Conservation (phyloP, 106 monocot genomes). For the Gastrodia elata region DNA sequence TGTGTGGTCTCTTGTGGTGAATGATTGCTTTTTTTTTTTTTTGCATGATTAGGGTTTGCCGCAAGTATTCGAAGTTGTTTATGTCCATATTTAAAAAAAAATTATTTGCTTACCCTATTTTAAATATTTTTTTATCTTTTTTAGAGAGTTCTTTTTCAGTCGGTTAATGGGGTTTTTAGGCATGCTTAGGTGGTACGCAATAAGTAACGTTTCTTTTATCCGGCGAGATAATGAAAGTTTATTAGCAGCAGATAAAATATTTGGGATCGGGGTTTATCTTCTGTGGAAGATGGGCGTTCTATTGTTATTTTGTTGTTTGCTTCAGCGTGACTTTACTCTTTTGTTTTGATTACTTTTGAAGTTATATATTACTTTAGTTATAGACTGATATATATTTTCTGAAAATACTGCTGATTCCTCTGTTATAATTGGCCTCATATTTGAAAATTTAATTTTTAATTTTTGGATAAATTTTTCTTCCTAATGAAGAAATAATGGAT, state of each 20-base stretch:
- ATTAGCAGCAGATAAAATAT: background rate
- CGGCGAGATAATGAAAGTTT: background rate
- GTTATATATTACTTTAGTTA: background rate
- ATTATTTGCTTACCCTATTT: background rate
- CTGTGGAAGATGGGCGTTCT: background rate
- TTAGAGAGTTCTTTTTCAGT: background rate
- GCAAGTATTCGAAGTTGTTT: background rate
- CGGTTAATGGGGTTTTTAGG: background rate
- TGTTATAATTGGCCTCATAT: background rate
- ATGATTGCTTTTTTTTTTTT: background rate
- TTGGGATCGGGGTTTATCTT: background rate
- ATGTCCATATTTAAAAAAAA: background rate
- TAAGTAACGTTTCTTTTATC: background rate
- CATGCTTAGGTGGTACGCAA: background rate
- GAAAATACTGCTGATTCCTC: background rate
- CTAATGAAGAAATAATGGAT: background rate
- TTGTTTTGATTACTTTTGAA: background rate
- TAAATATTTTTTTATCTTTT: background rate
- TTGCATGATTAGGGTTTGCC: background rate
- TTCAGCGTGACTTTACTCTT: background rate
- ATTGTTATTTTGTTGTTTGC: background rate
- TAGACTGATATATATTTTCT: background rate
- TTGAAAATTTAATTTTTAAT: background rate
- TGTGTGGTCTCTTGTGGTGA: background rate
- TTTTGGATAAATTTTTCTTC: background rate